Evolutionary conservation across 495 filamentous ascomycete species (phyloP), one percentile per base, ranked within the genome.

Genomic region (Penicillium paxilli): DNA sequence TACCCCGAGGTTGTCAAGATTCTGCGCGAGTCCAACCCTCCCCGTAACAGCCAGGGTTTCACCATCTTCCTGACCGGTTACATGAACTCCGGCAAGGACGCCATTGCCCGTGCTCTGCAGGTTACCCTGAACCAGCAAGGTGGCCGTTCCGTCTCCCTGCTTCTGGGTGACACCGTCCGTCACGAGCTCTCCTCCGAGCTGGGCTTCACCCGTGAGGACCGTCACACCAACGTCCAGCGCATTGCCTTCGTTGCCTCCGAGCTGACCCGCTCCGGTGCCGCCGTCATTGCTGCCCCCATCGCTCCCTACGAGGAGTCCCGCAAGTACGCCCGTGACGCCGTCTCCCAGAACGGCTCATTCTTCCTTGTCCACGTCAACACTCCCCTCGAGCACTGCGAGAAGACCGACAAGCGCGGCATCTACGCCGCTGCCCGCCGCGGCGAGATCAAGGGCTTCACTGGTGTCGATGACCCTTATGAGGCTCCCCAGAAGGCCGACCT

Each of bases 81-180:
- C 82, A 87, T 87, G 70, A 98, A 98, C 82, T 87, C 83, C 51
- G 94, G 94, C 67, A 98, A 98, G 80, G 93, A 97, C 70, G 88
- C 92, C 67, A 88, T 98, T 55, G 94, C 91, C 35, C 89, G 94
- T 58, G 94, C 94, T 32, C 82, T 98, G 41, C 92, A 98, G 78
- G 93, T 97, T 26, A 97, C 93, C 0, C 83, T 98, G 23, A 98
- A 98, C 83, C 95, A 98, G 77, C 95, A 98, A 77, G 91, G 92
- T 56, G 95, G 95, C 47, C 89, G 94, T 50, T 88, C 91, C 51
- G 95, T 98, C 51, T 92, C 92, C 25, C 85, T 98, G 63, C 82
- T 98, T 21, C 81, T 98, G 21, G 94, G 94, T 61, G 94, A 98
- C 74, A 97, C 90, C 12, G 92, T 98, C 60, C 92, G 94, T 62